These are phyloP conservation scores for Apophysomyces sp. DNA, from an alignment of 371 early-diverging fungal genomes.

Conservation along the genomic window DNA sequence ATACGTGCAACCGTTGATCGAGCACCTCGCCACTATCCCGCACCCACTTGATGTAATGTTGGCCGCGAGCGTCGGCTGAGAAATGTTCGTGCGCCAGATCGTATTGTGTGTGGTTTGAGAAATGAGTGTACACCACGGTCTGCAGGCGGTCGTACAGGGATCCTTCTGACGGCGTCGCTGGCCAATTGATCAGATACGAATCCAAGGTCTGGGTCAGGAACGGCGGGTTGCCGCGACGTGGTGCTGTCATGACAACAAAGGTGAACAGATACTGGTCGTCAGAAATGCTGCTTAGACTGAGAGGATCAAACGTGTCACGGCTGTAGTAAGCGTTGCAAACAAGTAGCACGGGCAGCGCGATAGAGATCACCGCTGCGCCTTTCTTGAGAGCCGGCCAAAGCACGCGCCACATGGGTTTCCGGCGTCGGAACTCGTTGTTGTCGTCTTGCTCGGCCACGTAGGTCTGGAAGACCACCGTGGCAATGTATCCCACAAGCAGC, in stretches of 20 bases:
- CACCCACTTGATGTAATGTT: slow-evolving; percentile 40
- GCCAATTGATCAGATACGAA: slow-evolving; percentile 44
- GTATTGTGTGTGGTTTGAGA: slow-evolving; percentile 37
- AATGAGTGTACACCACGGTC: slow-evolving; percentile 50
- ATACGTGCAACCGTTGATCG: slow-evolving; percentile 46
- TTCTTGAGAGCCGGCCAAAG: slow-evolving; percentile 10
- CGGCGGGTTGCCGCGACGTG: slow-evolving; percentile 38
- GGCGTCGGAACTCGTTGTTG: slow-evolving; percentile 6
- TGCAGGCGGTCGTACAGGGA: slow-evolving; percentile 41
- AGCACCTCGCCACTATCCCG: slow-evolving; percentile 38
- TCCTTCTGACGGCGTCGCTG: slow-evolving; percentile 20
- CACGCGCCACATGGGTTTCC: slow-evolving; percentile 16
- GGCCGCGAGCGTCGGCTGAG: slow-evolving; percentile 30
- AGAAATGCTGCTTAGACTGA: slow-evolving; percentile 13
- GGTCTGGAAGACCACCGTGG: slow-evolving; percentile 20
- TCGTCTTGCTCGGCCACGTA: slow-evolving; percentile 10
- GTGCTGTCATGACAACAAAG: slow-evolving; percentile 49
- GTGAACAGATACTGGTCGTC: slow-evolving; percentile 40
- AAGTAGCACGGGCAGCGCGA: slow-evolving; percentile 18
- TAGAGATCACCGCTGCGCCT: slow-evolving; percentile 2
- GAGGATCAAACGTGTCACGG: slow-evolving; percentile 23
- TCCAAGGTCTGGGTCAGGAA: slow-evolving; percentile 38
- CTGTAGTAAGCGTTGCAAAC: slow-evolving; percentile 30
- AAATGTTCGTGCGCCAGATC: slow-evolving; percentile 30
- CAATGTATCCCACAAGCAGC: slow-evolving; percentile 37